Evolutionary conservation across 768 basidiomycete genomes (phyloP), one percentile per base, ranked within the genome.

Genomic region (Sistotremastrum niveocremeum): DNA sequence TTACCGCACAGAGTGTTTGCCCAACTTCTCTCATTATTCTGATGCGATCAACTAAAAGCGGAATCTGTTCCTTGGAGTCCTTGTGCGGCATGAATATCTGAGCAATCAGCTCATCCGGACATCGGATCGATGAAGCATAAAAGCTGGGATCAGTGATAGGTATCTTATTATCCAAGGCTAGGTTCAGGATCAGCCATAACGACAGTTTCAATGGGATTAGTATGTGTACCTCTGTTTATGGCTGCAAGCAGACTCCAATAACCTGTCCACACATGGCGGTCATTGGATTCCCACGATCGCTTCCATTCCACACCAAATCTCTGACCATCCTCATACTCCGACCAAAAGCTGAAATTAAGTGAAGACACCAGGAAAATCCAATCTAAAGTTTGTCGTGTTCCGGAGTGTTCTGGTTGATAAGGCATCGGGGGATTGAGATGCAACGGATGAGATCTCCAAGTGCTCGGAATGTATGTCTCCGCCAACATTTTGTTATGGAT

Each of bases 321-420:
- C 4, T 52, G 60, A 0, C 76, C 74, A 9, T 44, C 51, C 50
- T 81, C 77, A 37, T 62, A 69, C 56, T 81, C 77, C 1, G 82
- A 88, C 90, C 91, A 93, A 61, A 87, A 94, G 55, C 74, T 84
- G 61, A 87, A 94, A 61, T 89, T 94, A 43, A 88, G 72, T 10
- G 80, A 73, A 2, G 83, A 89, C 37, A 93, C 79, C 49, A 86
- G 73, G 62, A 93, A 91, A 48, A 93, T 81, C 88, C 88, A 93
- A 63, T 90, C 67, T 31, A 91, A 65, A 41, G 71, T 73, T 37
- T 66, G 62, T 57, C 66, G 73, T 36, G 77, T 83, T 48, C 68
- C 61, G 6, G 77, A 72, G 45, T 79, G 62, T 8, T 63, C 54
- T 6, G 72, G 57, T 49, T 70, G 62, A 61, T 78, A 77, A 0